Evolutionary conservation across 148 eudicot genomes (phyloP), one percentile per base, ranked within the genome.

Genomic region (Agrostemma githago): DNA sequence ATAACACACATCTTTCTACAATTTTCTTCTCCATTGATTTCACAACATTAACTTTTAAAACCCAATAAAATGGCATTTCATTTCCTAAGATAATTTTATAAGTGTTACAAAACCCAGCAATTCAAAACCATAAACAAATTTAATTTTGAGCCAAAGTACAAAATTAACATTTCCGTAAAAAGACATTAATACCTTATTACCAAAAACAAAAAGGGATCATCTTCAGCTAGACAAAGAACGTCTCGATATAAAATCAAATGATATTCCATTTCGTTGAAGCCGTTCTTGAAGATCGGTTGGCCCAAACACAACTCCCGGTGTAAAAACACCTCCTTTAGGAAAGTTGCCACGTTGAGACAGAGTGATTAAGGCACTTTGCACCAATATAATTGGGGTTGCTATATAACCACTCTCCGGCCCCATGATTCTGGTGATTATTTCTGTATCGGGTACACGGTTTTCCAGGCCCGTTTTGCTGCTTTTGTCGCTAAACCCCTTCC

Each of bases 401-500:
- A 85, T 44, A 72, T 93, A 93, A 53, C 97, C 98, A 68, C 90
- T 85, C 79, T 94, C 97, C 0, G 97, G 98, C 60, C 98, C 98
- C 86, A 63, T 89, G 71, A 94, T 88, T 79, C 98, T 84, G 3
- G 98, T 91, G 59, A 91, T 69, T 68, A 94, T 84, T 70, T 94
- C 91, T 76, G 79, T 85, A 68, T 89, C 91, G 2, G 93, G 91
- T 26, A 58, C 83, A 61, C 17, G 51, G 14, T 83, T 80, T 68
- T 71, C 85, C 43, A 71, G 68, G 15, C 84, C 70, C 2, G 61
- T 79, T 6, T 66, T 72, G 69, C 72, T 77, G 41, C 72, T 51
- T 53, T 58, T 17, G 71, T 89, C 86, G 7, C 88, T 85, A 75
- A 76, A 94, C 15, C 98, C 98, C 14, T 66, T 81, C 3, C 96